Evolutionary conservation across 2,329 filamentous ascomycete species (phyloP).

Genomic region (Ophiocordyceps camponoti-leonardi): DNA sequence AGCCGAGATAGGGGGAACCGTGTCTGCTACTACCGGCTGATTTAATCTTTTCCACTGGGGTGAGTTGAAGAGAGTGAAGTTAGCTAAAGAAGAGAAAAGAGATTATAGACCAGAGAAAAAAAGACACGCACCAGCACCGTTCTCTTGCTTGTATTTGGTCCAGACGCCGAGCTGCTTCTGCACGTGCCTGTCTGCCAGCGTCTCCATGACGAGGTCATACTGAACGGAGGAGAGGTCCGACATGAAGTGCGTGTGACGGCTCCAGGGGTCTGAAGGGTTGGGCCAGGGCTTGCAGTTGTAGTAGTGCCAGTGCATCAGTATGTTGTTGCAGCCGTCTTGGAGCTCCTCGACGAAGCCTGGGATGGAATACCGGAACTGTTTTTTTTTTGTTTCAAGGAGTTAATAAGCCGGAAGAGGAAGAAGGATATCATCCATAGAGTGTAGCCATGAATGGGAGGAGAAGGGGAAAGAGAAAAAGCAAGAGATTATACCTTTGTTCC

Average conservation of each 20-base stretch:
- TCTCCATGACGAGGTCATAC: slow-evolving; percentile 13
- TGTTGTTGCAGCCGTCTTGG: slow-evolving; percentile 26
- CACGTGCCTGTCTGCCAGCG: slow-evolving; percentile 8
- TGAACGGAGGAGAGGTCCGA: slow-evolving; percentile 15
- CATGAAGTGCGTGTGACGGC: slow-evolving; percentile 11
- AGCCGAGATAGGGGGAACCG: slow-evolving; percentile 7
- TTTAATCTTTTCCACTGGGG: background rate
- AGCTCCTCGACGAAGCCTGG: slow-evolving; percentile 22
- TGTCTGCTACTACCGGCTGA: background rate
- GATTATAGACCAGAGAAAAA: too few species aligned
- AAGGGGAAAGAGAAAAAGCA: too few species aligned
- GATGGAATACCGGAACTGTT: slow-evolving; percentile 19
- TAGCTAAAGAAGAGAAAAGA: too few species aligned
- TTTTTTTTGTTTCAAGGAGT: too few species aligned
- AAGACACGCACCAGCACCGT: slow-evolving; percentile 9
- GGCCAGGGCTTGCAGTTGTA: slow-evolving; percentile 20
- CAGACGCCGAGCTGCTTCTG: slow-evolving; percentile 10
- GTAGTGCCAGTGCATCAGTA: slow-evolving; percentile 33
- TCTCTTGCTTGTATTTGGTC: slow-evolving; percentile 8
- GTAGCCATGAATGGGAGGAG: too few species aligned
- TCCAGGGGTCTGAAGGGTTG: slow-evolving; percentile 9
- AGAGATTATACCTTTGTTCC: slow-evolving; percentile 12
- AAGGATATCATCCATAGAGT: too few species aligned
- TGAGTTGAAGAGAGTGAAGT: too few species aligned
- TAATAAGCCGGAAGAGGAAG: too few species aligned